phyloP scores from a whole-genome alignment of 768 basidiomycete species.

The Chiua virens region DNA sequence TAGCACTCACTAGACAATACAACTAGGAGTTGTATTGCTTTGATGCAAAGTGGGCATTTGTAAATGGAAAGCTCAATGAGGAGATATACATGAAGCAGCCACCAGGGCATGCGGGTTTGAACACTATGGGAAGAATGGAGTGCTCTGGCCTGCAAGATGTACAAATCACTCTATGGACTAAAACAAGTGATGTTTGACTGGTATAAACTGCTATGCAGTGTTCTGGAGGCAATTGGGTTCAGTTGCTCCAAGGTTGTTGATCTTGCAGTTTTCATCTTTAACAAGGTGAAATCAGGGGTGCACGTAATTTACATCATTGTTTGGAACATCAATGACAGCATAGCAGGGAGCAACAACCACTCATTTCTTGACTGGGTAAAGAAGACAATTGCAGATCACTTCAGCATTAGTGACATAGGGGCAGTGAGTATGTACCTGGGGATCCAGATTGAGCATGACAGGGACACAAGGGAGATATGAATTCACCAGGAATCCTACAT shows the following conservation, averaged over 20 bases:
- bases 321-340: too few relatives aligned
- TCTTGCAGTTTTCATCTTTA: not conserved
- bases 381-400: too few relatives aligned
- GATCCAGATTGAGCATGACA: too few relatives aligned
- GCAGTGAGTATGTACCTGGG: too few relatives aligned
- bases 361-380: too few relatives aligned
- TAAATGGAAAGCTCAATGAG: slow-evolving; percentile 1
- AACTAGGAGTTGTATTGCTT: slow-evolving; percentile 3
- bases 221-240: not conserved
- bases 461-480: not conserved
- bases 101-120: slow-evolving; percentile 27
- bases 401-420: too few relatives aligned
- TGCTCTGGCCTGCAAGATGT: not conserved
- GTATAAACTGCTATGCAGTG: slow-evolving; percentile 17
- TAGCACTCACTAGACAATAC: not conserved
- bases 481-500: slow-evolving; percentile 1
- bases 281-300: not conserved
- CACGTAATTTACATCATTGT: too few relatives aligned
- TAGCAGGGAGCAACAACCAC: too few relatives aligned
- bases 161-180: not conserved
- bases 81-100: slow-evolving; percentile 40
- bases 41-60: slow-evolving; percentile 1
- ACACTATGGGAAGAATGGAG: slow-evolving; percentile 1
- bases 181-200: not conserved
- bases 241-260: not conserved